phyloP scores from a whole-genome alignment of 345 rosid species.

The Carallia pectinifolia region DNA sequence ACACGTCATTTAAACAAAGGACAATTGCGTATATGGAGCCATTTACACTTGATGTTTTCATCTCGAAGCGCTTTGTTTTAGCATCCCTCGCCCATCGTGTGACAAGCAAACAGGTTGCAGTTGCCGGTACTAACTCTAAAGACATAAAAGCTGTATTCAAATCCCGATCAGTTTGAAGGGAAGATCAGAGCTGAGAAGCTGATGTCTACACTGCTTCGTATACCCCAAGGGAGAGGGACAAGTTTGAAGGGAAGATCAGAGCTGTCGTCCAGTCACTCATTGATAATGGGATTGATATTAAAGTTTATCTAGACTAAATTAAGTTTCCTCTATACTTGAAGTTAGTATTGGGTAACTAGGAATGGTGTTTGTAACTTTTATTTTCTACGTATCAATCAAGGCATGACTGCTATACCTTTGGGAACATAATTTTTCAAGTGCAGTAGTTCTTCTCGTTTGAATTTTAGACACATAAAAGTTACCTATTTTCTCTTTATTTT shows the following conservation, averaged over 20 bases:
- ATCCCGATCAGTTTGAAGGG: conserved; percentile 50
- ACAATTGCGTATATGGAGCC: conserved; percentile 90
- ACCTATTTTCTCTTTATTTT: no score
- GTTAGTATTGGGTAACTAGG: no score
- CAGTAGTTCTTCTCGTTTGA: neutral
- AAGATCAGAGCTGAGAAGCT: conserved; percentile 81
- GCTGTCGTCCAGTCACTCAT: conserved; percentile 90
- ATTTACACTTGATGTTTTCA: conserved; percentile 80
- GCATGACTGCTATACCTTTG: no score
- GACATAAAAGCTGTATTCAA: conserved; percentile 79
- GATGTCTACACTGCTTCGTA: conserved; percentile 83
- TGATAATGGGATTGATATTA: conserved; percentile 79
- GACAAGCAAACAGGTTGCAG: conserved; percentile 89
- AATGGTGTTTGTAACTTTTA: no score
- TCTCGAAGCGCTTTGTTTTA: conserved; percentile 86
- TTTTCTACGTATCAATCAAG: no score
- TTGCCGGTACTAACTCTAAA: conserved; percentile 94
- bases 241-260: conserved; percentile 92
- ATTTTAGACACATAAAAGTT: no score
- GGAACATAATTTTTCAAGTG: no score
- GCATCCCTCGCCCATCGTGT: conserved; percentile 92
- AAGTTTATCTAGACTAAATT: conserved; percentile 68
- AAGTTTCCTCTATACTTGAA: no score
- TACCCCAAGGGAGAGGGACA: conserved; percentile 85
- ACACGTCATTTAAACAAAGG: conserved; percentile 78